Percentiles rank a stretch among this genome's conserved stretches.
These are phyloP conservation scores for Linderina pennispora DNA, from an alignment of 192 early-diverging fungal species.

Conservation along the genomic window DNA sequence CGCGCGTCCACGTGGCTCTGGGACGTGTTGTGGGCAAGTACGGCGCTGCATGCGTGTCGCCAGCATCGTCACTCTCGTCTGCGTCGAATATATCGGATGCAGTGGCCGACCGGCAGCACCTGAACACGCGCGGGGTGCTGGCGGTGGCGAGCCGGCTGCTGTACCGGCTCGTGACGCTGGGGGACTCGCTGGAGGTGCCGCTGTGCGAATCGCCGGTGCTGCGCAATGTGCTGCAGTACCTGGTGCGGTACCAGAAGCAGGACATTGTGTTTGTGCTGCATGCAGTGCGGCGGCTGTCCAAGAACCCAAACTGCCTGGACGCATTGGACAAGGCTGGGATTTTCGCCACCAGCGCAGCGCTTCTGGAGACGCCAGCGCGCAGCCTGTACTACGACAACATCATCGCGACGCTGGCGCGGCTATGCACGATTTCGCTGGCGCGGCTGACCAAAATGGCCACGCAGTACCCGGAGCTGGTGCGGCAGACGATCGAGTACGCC, in stretches of 20 bases:
- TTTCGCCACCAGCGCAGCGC: conserved; percentile 26
- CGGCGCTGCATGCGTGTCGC: conserved; percentile 30
- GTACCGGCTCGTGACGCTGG: conserved; percentile 38
- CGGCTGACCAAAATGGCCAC: conserved; percentile 36
- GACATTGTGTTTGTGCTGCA: conserved; percentile 38
- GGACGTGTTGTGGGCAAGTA: conserved; percentile 26
- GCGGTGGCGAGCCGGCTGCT: conserved; percentile 31
- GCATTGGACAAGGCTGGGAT: conserved; percentile 41
- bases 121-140: conserved; percentile 37
- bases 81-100: no score
- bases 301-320: conserved; percentile 43
- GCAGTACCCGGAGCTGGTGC: conserved; percentile 26
- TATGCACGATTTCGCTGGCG: conserved; percentile 41
- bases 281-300: conserved; percentile 40
- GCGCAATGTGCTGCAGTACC: conserved; percentile 36
- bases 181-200: conserved; percentile 33
- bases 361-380: conserved; percentile 22
- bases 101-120: conserved; percentile 32
- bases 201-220: conserved; percentile 41
- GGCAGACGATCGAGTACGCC: conserved; percentile 39
- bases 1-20: conserved; percentile 16
- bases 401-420: conserved; percentile 39
- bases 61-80: no score
- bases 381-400: conserved; percentile 43
- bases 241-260: conserved; percentile 38